Conservation (phyloP, 495 filamentous ascomycete species). For the Trichoderma erinaceum region DNA sequence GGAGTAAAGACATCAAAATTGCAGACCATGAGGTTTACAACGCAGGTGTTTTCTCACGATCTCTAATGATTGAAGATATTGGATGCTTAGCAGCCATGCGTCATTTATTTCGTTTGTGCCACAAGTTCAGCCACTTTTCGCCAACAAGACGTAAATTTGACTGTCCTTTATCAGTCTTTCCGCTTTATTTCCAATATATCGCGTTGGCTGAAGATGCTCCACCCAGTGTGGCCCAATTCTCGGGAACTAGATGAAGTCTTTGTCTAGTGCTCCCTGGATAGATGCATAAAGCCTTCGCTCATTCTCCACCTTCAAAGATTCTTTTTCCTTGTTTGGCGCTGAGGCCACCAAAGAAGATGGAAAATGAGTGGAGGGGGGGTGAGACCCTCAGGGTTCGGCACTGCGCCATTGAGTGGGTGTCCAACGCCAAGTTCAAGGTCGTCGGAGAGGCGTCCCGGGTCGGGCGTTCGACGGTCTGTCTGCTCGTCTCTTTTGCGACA, state of each 20-base stretch:
- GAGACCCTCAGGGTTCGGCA: background rate
- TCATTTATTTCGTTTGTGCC: background rate
- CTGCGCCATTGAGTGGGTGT: background rate
- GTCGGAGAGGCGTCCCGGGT: slow-evolving; percentile 3
- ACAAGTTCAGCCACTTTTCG: too few relatives aligned
- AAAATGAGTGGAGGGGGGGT: background rate
- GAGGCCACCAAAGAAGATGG: background rate
- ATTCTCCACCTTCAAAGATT: background rate
- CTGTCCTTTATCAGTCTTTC: background rate
- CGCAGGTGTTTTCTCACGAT: background rate
- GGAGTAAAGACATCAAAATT: background rate
- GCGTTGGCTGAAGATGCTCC: background rate
- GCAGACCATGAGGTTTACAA: too few relatives aligned
- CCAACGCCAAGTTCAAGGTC: background rate
- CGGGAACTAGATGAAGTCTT: slow-evolving; percentile 3
- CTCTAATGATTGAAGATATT: background rate
- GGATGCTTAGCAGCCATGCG: background rate
- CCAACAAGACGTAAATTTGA: too few relatives aligned
- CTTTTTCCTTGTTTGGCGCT: background rate
- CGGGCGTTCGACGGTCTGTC: background rate
- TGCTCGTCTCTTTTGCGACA: background rate
- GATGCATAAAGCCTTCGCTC: background rate
- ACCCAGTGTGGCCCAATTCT: slow-evolving; percentile 8
- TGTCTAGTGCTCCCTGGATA: slow-evolving; percentile 2
- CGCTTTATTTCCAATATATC: background rate